Evolutionary conservation across 2,329 filamentous ascomycete genomes (phyloP), one percentile per base, ranked within the genome.

Genomic region (Talaromyces sp.): DNA sequence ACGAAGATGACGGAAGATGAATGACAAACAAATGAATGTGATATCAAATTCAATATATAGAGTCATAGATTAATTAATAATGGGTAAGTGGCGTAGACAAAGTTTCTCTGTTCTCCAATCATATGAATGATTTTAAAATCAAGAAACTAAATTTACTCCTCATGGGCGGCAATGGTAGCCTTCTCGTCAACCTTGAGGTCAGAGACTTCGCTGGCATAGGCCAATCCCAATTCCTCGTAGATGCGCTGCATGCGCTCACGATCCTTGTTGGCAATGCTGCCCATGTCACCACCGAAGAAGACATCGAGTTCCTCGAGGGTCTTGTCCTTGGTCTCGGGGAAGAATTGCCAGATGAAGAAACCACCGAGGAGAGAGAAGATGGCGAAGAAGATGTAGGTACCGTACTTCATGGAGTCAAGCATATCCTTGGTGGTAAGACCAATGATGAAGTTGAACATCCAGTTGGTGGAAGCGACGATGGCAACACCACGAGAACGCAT

Each of bases 391-490:
- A 78, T 77, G 61, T 75, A 79, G 1, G 75, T 78, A 8, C 76
- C 76, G 64, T 72, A 78, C 2, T 70, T 69, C 71, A 75, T 74
- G 11, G 66, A 63, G 31, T 69, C 69, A 6, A 78, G 69, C 75
- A 78, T 77, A 10, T 71, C 69, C 8, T 74, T 75, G 24, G 73
- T 73, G 61, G 71, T 72, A 63, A 77, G 71, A 6, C 72, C 75
- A 57, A 79, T 74, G 27, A 73, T 71, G 63, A 79, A 79, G 66
- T 79, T 78, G 68, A 76, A 76, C 66, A 78, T 69, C 77, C 76
- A 79, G 62, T 75, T 79, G 9, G 70, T 72, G 4, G 74, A 77
- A 2, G 75, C 74, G 22, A 73, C 73, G 49, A 78, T 73, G 2
- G 74, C 74, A 37, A 71, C 73, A 59, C 74, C 76, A 66, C 78